Conservation (phyloP, 192 early-diverging fungal genomes). For the Gryganskiella cystojenkinii region DNA sequence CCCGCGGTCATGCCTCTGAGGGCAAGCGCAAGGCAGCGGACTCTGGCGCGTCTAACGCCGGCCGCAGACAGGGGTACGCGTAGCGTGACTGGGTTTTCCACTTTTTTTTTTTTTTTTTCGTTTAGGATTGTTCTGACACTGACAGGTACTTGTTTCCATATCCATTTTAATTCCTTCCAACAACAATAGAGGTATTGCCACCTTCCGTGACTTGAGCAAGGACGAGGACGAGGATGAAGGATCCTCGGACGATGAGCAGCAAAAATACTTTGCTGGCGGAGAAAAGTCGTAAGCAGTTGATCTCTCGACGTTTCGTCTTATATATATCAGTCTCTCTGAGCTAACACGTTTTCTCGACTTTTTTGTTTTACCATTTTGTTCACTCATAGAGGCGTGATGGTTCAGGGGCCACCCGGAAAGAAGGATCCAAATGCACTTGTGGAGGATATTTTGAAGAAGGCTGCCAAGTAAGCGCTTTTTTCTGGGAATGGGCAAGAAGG, state of each 20-base stretch:
- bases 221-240: constrained; percentile 46
- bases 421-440: constrained; percentile 68
- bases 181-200: constrained; percentile 51
- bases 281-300: constrained; percentile 86
- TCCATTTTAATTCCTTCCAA: not conserved
- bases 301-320: constrained; percentile 1
- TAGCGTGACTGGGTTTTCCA: constrained; percentile 2
- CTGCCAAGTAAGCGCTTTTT: constrained; percentile 63
- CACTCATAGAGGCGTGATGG: constrained; percentile 55
- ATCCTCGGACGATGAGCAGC: constrained; percentile 62
- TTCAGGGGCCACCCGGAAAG: constrained; percentile 60
- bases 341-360: not conserved
- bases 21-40: constrained; percentile 37
- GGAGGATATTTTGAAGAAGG: constrained; percentile 82
- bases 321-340: not conserved
- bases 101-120: not conserved
- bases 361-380: not conserved
- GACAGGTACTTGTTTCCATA: not conserved
- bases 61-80: constrained; percentile 46
- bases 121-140: not conserved
- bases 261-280: constrained; percentile 92
- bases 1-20: too few species aligned
- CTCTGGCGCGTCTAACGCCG: constrained; percentile 1
- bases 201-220: constrained; percentile 56
- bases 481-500: not conserved